Evolutionary conservation across 2,329 filamentous ascomycete genomes (phyloP), one percentile per base, ranked within the genome.

Genomic region (Rhynchosporium graminicola): DNA sequence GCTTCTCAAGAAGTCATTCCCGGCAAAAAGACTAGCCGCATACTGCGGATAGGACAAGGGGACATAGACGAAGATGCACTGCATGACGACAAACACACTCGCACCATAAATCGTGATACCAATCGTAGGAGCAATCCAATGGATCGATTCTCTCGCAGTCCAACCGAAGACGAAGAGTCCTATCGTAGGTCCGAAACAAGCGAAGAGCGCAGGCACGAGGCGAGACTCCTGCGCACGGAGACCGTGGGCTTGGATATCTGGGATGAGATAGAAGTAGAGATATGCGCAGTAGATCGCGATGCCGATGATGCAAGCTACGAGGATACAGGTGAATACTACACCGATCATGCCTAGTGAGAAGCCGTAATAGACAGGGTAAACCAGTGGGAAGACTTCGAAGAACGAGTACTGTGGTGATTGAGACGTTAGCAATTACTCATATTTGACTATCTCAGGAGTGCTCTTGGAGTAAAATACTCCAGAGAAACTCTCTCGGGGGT

Each of bases 331-430:
- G 76, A 88, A 88, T 50, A 86, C 80, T 9, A 88, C 79, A 36
- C 85, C 84, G 65, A 83, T 75, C 66, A 85, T 72, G 43, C 85
- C 84, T 2, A 83, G 74, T 63, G 78, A 81, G 80, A 89, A 87
- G 70, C 76, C 73, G 74, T 89, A 89, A 69, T 81, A 76, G 45
- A 78, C 78, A 2, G 80, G 79, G 72, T 86, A 89, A 60, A 88
- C 84, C 13, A 87, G 76, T 3, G 86, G 85, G 73, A 89, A 88
- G n/a, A 82, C 82, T 69, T 88, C 86, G 71, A 89, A 89, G 75
- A 82, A 88, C 47, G 78, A 80, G 69, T 85, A 85, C 33, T 36
- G 33, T 36, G 33, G 9, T 36, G 26, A 36, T 36, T 36, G 33
- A 36, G 9, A 36, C 9, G 33, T 36, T 36, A 36, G 33, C 33